Conservation (phyloP, 805 yeast species). For the Schwanniomyces yamadae region DNA sequence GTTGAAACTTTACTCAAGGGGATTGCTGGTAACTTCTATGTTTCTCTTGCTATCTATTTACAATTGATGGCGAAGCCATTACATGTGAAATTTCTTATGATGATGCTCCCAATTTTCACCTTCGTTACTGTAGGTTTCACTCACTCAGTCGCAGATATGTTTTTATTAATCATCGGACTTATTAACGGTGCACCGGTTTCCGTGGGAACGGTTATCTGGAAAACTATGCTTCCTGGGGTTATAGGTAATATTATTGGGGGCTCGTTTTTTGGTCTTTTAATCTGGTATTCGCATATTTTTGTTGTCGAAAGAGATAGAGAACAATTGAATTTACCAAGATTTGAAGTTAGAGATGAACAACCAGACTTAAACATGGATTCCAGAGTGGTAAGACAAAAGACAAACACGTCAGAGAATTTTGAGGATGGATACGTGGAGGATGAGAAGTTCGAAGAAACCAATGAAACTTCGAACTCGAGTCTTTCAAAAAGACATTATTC, state of each 20-base stretch:
- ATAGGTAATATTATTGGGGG: slow-evolving; percentile 86
- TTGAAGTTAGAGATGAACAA: slow-evolving; percentile 75
- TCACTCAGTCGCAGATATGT: slow-evolving; percentile 85
- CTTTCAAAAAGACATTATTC: background rate
- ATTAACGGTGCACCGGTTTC: slow-evolving; percentile 64
- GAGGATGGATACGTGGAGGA: background rate
- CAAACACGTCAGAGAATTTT: background rate
- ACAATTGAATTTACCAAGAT: slow-evolving; percentile 60
- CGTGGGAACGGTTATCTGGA: slow-evolving; percentile 71
- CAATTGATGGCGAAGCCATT: slow-evolving; percentile 78
- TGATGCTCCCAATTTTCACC: slow-evolving; percentile 69
- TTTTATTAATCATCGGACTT: slow-evolving; percentile 60
- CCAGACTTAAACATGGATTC: slow-evolving; percentile 77
- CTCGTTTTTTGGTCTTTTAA: slow-evolving; percentile 54
- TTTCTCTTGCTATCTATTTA: slow-evolving; percentile 70
- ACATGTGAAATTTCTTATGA: slow-evolving; percentile 67
- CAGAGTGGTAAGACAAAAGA: slow-evolving; percentile 59
- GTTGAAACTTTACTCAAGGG: slow-evolving; percentile 66
- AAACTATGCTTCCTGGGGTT: slow-evolving; percentile 64
- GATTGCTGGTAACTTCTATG: slow-evolving; percentile 76
- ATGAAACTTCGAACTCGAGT: background rate
- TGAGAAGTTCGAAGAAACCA: background rate
- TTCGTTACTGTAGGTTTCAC: slow-evolving; percentile 79
- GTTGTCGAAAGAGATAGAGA: slow-evolving; percentile 72
- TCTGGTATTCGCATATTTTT: slow-evolving; percentile 69